Percentiles rank a stretch among this genome's conserved stretches.
Conservation (phyloP, 1,284 basidiomycete species). For the Sparassis latifolia region DNA sequence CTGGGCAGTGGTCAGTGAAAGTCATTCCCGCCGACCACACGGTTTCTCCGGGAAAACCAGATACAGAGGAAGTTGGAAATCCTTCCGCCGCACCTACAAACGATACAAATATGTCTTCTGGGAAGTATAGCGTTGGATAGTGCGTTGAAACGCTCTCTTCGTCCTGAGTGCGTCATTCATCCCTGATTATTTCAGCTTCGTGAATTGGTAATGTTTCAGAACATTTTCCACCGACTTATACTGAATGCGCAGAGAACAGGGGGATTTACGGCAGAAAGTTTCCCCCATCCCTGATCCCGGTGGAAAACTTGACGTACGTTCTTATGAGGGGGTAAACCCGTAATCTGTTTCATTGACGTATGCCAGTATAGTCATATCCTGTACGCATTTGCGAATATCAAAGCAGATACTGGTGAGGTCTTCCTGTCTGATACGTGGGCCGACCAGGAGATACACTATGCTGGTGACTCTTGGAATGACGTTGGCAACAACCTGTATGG, state of each 20-base stretch:
- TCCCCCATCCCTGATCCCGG: slow-evolving; percentile 76
- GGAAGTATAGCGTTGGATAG: slow-evolving; percentile 77
- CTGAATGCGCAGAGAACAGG: slow-evolving; percentile 41
- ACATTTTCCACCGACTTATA: neutral
- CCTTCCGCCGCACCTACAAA: slow-evolving; percentile 9
- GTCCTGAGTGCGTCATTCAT: slow-evolving; percentile 3
- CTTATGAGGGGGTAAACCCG: neutral
- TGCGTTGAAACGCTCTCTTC: slow-evolving; percentile 33
- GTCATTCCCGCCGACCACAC: slow-evolving; percentile 12
- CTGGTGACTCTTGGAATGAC: slow-evolving; percentile 88
- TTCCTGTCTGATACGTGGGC: slow-evolving; percentile 87
- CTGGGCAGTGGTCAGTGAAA: slow-evolving; percentile 35
- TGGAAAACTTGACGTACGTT: slow-evolving; percentile 77
- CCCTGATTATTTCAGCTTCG: slow-evolving; percentile 44
- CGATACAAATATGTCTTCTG: slow-evolving; percentile 26
- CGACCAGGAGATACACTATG: slow-evolving; percentile 86
- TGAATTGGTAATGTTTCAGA: slow-evolving; percentile 53
- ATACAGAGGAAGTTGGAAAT: slow-evolving; percentile 11
- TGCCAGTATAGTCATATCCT: slow-evolving; percentile 56
- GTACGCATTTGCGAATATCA: slow-evolving; percentile 88
- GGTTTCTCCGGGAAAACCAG: slow-evolving; percentile 1
- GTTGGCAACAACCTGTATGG: slow-evolving; percentile 83
- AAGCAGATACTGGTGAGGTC: slow-evolving; percentile 79
- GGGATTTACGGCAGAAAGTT: slow-evolving; percentile 94
- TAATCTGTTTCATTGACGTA: slow-evolving; percentile 2